These are phyloP conservation scores for Heterobasidion irregulare DNA, from an alignment of 1,284 basidiomycete genomes.

Conservation along the genomic window DNA sequence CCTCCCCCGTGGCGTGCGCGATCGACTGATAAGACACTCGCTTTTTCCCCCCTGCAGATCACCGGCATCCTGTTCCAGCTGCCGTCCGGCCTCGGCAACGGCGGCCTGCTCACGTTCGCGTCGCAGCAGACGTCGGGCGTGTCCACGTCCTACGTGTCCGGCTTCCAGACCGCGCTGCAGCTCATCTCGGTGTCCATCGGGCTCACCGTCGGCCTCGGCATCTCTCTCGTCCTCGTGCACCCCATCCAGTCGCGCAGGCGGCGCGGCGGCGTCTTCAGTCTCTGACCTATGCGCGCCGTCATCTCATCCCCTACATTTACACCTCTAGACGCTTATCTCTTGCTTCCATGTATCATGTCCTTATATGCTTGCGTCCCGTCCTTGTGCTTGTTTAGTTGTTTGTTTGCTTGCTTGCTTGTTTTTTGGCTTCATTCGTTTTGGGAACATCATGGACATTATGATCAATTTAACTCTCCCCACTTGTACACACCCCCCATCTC, in stretches of 20 bases:
- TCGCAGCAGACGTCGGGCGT: conserved; percentile 40
- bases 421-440: too few species aligned
- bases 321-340: background rate
- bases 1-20: background rate
- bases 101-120: conserved; percentile 76
- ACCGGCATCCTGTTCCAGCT: conserved; percentile 85
- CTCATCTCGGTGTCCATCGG: conserved; percentile 57
- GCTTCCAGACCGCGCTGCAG: conserved; percentile 61
- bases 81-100: conserved; percentile 79
- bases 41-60: conserved; percentile 20
- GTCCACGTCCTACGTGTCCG: conserved; percentile 48
- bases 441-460: too few species aligned
- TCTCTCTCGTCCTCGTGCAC: conserved; percentile 49
- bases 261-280: conserved; percentile 51
- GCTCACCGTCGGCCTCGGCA: conserved; percentile 66
- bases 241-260: conserved; percentile 49
- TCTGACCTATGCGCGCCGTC: conserved; percentile 21
- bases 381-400: background rate
- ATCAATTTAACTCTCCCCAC: too few species aligned
- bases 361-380: background rate
- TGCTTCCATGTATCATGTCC: background rate
- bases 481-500: too few species aligned
- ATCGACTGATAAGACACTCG: conserved; percentile 19
- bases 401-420: too few species aligned
- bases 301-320: background rate